Evolutionary conservation across 768 basidiomycete species (phyloP), one percentile per base, ranked within the genome.

Genomic region (Artomyces pyxidatus): DNA sequence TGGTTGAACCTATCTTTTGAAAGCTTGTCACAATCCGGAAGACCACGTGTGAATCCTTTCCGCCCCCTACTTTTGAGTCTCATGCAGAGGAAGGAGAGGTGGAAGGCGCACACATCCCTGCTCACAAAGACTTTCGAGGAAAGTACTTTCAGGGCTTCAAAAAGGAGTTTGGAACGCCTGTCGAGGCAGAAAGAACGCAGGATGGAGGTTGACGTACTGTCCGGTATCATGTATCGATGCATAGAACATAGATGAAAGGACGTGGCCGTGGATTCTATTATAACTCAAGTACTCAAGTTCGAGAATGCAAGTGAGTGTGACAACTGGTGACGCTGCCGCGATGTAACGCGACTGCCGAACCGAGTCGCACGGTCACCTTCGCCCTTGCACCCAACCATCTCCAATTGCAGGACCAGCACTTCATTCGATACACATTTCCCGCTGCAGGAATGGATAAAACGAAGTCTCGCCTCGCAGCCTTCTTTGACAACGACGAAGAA

Each of bases 11-110:
- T 37, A 12, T n/a, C 26, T 22, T 1, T 21, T 22, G 7, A 17
- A 58, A 95, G 92, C 73, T 99, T 16, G 88, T 98, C 47, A 98
- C 95, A 7, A 85, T 98, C 62, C 80, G 80, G 47, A 98, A 95
- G 65, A 70, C 63, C 2, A 73, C 76, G 6, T 49, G 65, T 9
- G 54, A 63, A 32, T 59, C 60, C 28, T 79, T 73, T 55, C 66
- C 73, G 1, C 73, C 75, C 0, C 85, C 86, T 3, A 66, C 68
- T 2, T 87, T 88, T 54, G 71, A 74, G 29, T 62, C 60, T 8
- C 42, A 37, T 26, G 16, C 14, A 12, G 19, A 3, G 1, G 22
- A 6, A 7, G 32, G 22, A 35, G 45, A 23, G 21, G 47, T n/a
- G 42, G 9, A 49, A 29, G 14, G 17, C 0, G 59, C 57, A 16